A percentile compares a stretch with the other conserved stretches of the same genome.
Conservation (phyloP, 1,139 yeast species). For the Yamadazyma sp. region DNA sequence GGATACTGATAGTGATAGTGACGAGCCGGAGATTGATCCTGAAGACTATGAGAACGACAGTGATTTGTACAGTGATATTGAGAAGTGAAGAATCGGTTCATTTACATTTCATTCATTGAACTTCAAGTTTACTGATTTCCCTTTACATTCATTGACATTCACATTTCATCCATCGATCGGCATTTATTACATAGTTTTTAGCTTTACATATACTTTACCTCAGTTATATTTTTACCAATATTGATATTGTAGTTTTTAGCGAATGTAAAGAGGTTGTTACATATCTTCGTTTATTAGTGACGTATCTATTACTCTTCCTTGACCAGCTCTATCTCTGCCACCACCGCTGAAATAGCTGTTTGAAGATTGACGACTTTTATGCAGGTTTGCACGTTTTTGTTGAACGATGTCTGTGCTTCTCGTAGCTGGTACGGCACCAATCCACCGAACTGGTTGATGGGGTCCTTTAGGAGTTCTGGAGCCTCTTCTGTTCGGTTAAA, state of each 20-base stretch:
- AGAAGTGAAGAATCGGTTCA: slow-evolving; percentile 14
- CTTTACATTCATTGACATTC: no score
- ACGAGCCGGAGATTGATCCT: slow-evolving; percentile 31
- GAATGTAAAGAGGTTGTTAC: no score
- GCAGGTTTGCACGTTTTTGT: slow-evolving; percentile 25
- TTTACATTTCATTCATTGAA: not conserved
- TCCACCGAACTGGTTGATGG: slow-evolving; percentile 51
- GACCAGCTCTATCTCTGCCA: not conserved
- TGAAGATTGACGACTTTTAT: slow-evolving; percentile 30
- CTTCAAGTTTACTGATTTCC: no score
- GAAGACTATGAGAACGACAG: slow-evolving; percentile 51
- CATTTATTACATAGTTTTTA: no score
- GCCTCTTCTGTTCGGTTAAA: not conserved
- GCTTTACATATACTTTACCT: no score
- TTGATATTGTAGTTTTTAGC: no score
- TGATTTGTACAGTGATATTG: slow-evolving; percentile 48
- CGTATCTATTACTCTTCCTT: not conserved
- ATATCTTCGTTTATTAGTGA: no score
- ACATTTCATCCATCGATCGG: no score
- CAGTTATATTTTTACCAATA: no score
- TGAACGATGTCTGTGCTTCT: slow-evolving; percentile 39
- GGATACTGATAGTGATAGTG: slow-evolving; percentile 23
- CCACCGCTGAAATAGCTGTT: slow-evolving; percentile 11
- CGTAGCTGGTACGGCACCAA: slow-evolving; percentile 45
- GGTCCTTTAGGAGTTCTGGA: slow-evolving; percentile 25